A percentile compares a stretch with the other conserved stretches of the same genome.
phyloP scores from a whole-genome alignment of 2,329 filamentous ascomycete species.

The Hymenotorrendiella dingleyae region DNA sequence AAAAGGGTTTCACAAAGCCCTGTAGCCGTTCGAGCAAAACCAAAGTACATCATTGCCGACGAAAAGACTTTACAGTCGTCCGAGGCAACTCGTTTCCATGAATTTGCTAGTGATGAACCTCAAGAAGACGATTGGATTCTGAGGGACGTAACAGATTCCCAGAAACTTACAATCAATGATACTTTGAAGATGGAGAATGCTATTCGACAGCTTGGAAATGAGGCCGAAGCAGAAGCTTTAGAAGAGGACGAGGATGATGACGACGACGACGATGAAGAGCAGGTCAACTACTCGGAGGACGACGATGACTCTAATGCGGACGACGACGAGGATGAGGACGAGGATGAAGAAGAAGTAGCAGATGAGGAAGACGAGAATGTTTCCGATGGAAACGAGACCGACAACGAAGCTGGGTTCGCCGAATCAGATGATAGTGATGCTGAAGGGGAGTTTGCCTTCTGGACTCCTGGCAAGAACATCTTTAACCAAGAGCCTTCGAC shows the following conservation, averaged over 20 bases:
- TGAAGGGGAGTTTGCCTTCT: constrained; percentile 60
- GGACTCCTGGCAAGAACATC: constrained; percentile 41
- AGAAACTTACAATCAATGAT: constrained; percentile 80
- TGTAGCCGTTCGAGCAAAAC: constrained; percentile 31
- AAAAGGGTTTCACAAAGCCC: constrained; percentile 37
- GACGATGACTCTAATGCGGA: constrained; percentile 63
- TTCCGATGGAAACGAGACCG: constrained; percentile 59
- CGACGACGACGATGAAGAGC: constrained; percentile 40
- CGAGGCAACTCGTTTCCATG: constrained; percentile 69
- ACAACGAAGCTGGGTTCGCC: constrained; percentile 62
- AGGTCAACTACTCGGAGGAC: constrained; percentile 56
- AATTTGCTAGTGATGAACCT: constrained; percentile 78
- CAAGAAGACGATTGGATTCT: constrained; percentile 88
- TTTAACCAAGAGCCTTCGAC: constrained; percentile 23
- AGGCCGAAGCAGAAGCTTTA: constrained; percentile 84
- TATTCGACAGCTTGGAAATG: constrained; percentile 78
- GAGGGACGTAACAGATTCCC: constrained; percentile 49
- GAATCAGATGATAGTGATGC: constrained; percentile 62
- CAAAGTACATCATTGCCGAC: constrained; percentile 29
- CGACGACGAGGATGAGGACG: constrained; percentile 53
- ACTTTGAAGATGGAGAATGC: constrained; percentile 85
- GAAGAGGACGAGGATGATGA: constrained; percentile 62
- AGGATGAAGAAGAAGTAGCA: constrained; percentile 41
- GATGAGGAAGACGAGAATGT: constrained; percentile 63
- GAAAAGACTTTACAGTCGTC: constrained; percentile 26